phyloP scores from a whole-genome alignment of 192 early-diverging fungal genomes.

The Allomyces arbusculus region DNA sequence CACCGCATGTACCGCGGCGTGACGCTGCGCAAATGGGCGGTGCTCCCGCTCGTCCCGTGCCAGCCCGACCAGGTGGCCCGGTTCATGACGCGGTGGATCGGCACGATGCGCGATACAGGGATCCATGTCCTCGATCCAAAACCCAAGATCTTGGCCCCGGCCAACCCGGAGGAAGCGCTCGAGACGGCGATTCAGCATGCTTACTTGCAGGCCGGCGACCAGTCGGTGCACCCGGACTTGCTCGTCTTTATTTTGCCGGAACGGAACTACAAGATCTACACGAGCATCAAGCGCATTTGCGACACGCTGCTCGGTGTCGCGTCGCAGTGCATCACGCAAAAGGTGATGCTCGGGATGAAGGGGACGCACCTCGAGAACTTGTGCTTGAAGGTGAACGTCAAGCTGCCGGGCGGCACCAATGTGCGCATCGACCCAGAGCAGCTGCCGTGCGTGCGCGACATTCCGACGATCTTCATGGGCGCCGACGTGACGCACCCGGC shows the following conservation, averaged over 20 bases:
- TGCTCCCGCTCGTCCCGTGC: not conserved
- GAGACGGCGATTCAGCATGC: not conserved
- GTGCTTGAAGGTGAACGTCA: conserved; percentile 37
- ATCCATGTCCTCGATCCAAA: not conserved
- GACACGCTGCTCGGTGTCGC: conserved; percentile 21
- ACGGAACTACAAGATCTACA: not conserved
- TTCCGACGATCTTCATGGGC: conserved; percentile 31
- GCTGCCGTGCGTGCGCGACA: conserved; percentile 3
- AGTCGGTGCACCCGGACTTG: not conserved
- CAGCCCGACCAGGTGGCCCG: not conserved
- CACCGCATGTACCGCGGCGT: not conserved
- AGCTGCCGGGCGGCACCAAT: conserved; percentile 34
- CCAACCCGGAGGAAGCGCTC: not conserved
- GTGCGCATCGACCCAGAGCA: conserved; percentile 7
- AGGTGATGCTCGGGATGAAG: conserved; percentile 4
- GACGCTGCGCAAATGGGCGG: not conserved
- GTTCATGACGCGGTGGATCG: not conserved
- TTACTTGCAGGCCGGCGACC: not conserved
- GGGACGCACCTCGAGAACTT: conserved; percentile 11
- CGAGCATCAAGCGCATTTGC: conserved; percentile 18
- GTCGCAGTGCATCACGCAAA: conserved; percentile 23
- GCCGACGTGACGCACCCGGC: conserved; percentile 35
- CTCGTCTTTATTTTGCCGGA: not conserved
- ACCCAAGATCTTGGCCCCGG: not conserved
- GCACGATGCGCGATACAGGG: not conserved